Percentiles rank a stretch among this genome's conserved stretches.
These are phyloP conservation scores for Tribonema minus DNA, from an alignment of 108 stramenopile genomes.

Conservation along the genomic window DNA sequence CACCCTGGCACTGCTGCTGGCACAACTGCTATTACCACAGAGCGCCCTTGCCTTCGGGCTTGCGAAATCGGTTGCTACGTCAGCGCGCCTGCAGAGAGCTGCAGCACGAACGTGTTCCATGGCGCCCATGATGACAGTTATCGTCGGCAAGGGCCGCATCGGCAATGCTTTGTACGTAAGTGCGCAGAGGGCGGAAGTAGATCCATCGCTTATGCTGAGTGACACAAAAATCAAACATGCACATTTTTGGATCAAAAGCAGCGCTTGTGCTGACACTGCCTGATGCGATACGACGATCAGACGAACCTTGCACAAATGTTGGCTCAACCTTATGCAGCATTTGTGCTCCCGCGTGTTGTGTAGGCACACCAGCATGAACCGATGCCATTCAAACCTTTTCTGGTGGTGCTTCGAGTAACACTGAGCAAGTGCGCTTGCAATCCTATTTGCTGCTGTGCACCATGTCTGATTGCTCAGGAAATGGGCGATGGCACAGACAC, in stretches of 20 bases:
- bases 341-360: background rate
- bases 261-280: background rate
- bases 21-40: too few relatives aligned
- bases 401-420: background rate
- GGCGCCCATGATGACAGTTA: too few relatives aligned
- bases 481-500: constrained; percentile 28
- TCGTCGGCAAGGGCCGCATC: constrained; percentile 20
- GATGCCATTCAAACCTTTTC: background rate
- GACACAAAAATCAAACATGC: background rate
- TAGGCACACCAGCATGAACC: background rate
- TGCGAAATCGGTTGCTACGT: too few relatives aligned
- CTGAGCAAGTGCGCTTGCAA: background rate
- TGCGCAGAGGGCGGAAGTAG: background rate
- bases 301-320: background rate
- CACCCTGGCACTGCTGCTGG: too few relatives aligned
- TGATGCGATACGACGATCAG: background rate
- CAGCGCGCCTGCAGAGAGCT: too few relatives aligned
- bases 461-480: constrained; percentile 1
- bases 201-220: background rate
- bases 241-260: background rate
- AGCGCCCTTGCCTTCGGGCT: too few relatives aligned
- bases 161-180: constrained; percentile 22
- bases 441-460: background rate
- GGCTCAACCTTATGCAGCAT: background rate
- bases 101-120: too few relatives aligned